Percentiles rank a stretch among this genome's conserved stretches.
Conservation (phyloP, 257 asterid species). For the Leonotis leonurus region DNA sequence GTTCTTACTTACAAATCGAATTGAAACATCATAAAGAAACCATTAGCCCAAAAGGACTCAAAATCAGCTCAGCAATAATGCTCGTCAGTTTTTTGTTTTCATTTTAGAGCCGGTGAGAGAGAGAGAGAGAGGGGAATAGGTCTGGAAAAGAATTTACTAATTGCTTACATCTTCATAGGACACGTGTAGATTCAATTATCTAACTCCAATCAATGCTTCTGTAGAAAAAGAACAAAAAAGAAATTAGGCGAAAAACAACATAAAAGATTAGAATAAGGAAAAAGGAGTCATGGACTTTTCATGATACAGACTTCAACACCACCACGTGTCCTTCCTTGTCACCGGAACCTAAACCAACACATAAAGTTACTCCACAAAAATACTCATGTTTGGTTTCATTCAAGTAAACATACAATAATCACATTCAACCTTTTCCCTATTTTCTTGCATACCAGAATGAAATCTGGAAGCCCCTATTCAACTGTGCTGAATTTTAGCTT, state of each 20-base stretch:
- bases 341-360: constrained; percentile 24
- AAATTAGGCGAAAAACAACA: constrained; percentile 18
- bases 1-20: constrained; percentile 36
- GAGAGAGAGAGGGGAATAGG: constrained; percentile 19
- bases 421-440: too few species aligned
- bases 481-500: too few species aligned
- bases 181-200: constrained; percentile 88
- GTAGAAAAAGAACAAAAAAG: constrained; percentile 6
- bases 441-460: too few species aligned
- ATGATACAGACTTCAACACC: constrained; percentile 32
- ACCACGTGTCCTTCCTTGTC: constrained; percentile 54
- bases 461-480: too few species aligned
- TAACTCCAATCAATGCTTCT: constrained; percentile 62
- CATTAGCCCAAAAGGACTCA: constrained; percentile 22
- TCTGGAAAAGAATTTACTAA: constrained; percentile 37
- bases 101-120: constrained; percentile 1
- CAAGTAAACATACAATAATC: too few species aligned
- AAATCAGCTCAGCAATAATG: constrained; percentile 11
- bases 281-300: constrained; percentile 35
- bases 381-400: not conserved
- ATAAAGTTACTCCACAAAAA: not conserved
- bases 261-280: constrained; percentile 3
- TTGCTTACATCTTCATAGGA: constrained; percentile 31
- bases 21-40: constrained; percentile 13
- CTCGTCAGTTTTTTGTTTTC: too few species aligned